Percentiles rank a stretch among this genome's conserved stretches.
phyloP scores from a whole-genome alignment of 768 basidiomycete genomes.

The Agaricus blazei region DNA sequence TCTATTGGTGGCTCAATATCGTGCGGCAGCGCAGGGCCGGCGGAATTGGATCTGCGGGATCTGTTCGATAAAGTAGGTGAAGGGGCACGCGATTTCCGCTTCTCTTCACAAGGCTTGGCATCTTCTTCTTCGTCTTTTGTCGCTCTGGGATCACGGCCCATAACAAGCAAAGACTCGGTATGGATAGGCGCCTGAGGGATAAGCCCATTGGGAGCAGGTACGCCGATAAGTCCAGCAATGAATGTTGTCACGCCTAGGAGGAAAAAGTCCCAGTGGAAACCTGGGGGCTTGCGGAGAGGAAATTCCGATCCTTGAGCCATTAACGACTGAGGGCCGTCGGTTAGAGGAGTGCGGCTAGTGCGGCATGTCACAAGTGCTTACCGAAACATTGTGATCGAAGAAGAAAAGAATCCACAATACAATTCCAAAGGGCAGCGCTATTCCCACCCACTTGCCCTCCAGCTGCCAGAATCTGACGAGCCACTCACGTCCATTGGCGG shows the following conservation, averaged over 20 bases:
- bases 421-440: conserved; percentile 85
- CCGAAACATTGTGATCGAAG: conserved; percentile 93
- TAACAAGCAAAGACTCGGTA: conserved; percentile 72
- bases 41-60: neutral
- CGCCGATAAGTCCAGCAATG: conserved; percentile 77
- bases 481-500: conserved; percentile 74
- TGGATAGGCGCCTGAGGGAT: conserved; percentile 93
- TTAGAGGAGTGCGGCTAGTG: neutral
- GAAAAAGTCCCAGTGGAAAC: conserved; percentile 88
- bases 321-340: conserved; percentile 51
- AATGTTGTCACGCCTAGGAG: conserved; percentile 88
- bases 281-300: conserved; percentile 86
- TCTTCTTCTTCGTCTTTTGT: conserved; percentile 25
- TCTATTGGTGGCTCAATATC: conserved; percentile 6
- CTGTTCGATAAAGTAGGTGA: conserved; percentile 13
- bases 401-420: conserved; percentile 90
- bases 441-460: conserved; percentile 83
- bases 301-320: conserved; percentile 91
- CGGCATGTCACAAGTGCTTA: conserved; percentile 26
- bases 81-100: neutral
- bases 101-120: neutral
- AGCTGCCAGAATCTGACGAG: conserved; percentile 87
- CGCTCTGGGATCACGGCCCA: conserved; percentile 40
- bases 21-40: neutral
- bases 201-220: conserved; percentile 84